Evolutionary conservation across 805 yeast genomes (phyloP).

Genomic region (Yamadazyma insecticola): DNA sequence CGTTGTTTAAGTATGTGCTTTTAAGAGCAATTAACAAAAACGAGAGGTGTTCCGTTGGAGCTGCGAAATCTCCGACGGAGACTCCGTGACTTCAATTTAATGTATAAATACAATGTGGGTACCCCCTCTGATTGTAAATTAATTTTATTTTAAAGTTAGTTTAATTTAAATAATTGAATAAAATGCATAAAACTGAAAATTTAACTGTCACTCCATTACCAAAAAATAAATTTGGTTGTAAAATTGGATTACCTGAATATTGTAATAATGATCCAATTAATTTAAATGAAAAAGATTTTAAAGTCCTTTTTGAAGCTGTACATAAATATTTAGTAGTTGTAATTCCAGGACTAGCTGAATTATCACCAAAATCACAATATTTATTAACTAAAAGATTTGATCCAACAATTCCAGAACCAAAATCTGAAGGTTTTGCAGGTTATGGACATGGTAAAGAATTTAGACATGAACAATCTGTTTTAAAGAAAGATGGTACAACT

Average conservation of each 20-base stretch:
- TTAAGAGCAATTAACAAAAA: too few relatives aligned
- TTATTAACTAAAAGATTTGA: conserved; percentile 73
- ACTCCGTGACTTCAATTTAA: too few relatives aligned
- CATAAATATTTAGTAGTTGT: conserved; percentile 68
- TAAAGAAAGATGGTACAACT: conserved; percentile 74
- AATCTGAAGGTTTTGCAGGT: conserved; percentile 39
- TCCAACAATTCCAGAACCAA: conserved; percentile 51
- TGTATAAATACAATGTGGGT: too few relatives aligned
- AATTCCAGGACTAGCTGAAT: conserved; percentile 64
- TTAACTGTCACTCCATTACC: conserved; percentile 41
- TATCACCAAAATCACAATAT: conserved; percentile 74
- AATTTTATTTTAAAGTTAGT: too few relatives aligned
- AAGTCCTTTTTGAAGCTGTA: conserved; percentile 56
- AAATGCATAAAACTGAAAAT: conserved; percentile 17
- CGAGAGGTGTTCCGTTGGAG: too few relatives aligned
- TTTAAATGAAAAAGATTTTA: conserved; percentile 63
- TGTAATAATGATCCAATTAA: conserved; percentile 66
- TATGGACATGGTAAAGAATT: conserved; percentile 84
- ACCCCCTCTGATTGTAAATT: too few relatives aligned
- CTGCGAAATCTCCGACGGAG: too few relatives aligned
- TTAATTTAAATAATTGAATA: too few relatives aligned
- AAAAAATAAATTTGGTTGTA: conserved; percentile 64
- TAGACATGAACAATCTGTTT: conserved; percentile 51
- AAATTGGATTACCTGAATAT: conserved; percentile 58
- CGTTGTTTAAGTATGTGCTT: too few relatives aligned